Conservation (phyloP, 768 basidiomycete species). For the Punctularia strigosozonata region DNA sequence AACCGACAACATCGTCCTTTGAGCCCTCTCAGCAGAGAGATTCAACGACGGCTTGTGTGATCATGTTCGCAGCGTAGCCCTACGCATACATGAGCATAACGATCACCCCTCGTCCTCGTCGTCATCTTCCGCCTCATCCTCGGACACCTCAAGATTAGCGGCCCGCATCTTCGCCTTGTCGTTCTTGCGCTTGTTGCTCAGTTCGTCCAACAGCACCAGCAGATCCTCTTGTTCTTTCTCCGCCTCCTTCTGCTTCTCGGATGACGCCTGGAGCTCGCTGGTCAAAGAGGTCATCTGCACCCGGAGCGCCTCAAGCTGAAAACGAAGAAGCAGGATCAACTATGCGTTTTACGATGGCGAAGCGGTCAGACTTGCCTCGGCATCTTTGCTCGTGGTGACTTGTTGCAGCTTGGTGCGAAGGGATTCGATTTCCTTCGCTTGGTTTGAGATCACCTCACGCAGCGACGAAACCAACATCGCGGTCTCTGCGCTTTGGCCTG, state of each 20-base stretch:
- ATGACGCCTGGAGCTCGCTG: constrained; percentile 34
- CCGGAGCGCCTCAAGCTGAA: constrained; percentile 33
- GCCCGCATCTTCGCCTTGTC: constrained; percentile 74
- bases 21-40: too few species aligned
- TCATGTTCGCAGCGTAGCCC: not conserved
- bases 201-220: constrained; percentile 85
- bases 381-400: constrained; percentile 15
- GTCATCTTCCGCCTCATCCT: constrained; percentile 78
- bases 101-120: constrained; percentile 26
- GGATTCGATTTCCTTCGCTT: constrained; percentile 67
- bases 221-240: constrained; percentile 97
- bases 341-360: constrained; percentile 2
- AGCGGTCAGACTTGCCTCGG: constrained; percentile 24
- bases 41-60: too few species aligned
- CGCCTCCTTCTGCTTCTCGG: constrained; percentile 63
- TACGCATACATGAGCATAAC: not conserved
- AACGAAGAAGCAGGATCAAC: not conserved
- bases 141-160: constrained; percentile 78
- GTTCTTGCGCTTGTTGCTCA: constrained; percentile 69
- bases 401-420: constrained; percentile 52
- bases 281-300: constrained; percentile 35
- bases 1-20: too few species aligned
- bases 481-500: constrained; percentile 64
- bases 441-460: constrained; percentile 70
- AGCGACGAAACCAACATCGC: constrained; percentile 75